phyloP scores from a whole-genome alignment of 257 asterid genomes.

The Henckelia pumila region DNA sequence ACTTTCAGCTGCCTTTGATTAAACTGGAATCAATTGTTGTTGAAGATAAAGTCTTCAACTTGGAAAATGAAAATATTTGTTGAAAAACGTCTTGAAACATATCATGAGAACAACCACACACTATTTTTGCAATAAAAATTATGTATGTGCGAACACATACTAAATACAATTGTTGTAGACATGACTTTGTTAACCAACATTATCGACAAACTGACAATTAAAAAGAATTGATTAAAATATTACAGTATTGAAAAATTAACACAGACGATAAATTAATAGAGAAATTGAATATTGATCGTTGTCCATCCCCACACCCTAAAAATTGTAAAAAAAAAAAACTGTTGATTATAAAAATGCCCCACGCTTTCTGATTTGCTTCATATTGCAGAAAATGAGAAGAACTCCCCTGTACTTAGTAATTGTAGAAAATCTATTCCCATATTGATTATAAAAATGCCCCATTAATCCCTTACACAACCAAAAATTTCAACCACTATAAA shows the following conservation, averaged over 20 bases:
- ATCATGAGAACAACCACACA: background rate
- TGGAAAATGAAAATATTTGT: too few relatives aligned
- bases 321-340: too few relatives aligned
- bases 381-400: too few relatives aligned
- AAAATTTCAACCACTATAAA: background rate
- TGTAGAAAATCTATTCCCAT: slow-evolving; percentile 5
- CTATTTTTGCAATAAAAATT: too few relatives aligned
- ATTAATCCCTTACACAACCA: background rate
- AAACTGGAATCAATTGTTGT: background rate
- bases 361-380: background rate
- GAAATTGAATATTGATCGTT: background rate
- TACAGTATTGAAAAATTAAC: background rate
- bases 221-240: background rate
- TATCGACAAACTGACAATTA: background rate
- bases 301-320: background rate
- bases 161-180: background rate
- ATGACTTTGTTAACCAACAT: background rate
- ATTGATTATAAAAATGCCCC: slow-evolving; percentile 4
- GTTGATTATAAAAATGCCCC: too few relatives aligned
- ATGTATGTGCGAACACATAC: background rate
- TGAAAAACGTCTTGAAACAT: background rate
- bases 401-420: too few relatives aligned
- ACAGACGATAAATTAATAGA: background rate
- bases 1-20: background rate
- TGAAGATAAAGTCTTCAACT: slow-evolving; percentile 5